Conservation (phyloP, 208 protist genomes). For the Trypanosoma vivax region DNA sequence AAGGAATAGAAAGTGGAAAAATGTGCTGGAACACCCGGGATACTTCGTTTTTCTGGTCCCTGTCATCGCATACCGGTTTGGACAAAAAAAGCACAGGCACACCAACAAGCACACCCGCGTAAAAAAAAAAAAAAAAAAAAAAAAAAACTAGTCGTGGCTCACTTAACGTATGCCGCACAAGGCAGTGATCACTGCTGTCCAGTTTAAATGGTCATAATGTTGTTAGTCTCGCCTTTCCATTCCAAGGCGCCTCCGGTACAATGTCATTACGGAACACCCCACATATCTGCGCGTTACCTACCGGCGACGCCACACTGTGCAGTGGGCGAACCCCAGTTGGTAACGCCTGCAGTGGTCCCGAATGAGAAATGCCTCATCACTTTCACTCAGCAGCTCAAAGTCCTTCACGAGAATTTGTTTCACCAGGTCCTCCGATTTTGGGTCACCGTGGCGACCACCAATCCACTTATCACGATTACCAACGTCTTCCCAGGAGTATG, state of each 20-base stretch:
- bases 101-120: not conserved
- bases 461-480: slow-evolving; percentile 64
- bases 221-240: not conserved
- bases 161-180: not conserved
- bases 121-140: not conserved
- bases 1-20: no score
- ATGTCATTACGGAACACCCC: not conserved
- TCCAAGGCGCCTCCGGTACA: not conserved
- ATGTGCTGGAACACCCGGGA: not conserved
- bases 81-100: not conserved
- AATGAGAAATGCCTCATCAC: slow-evolving; percentile 85
- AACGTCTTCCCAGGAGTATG: slow-evolving; percentile 84
- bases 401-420: slow-evolving; percentile 44
- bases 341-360: slow-evolving; percentile 82
- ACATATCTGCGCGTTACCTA: not conserved
- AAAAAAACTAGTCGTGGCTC: no score
- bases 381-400: slow-evolving; percentile 68
- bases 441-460: slow-evolving; percentile 41
- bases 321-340: slow-evolving; percentile 82
- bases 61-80: not conserved
- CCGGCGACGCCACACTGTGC: slow-evolving; percentile 51
- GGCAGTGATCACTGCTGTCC: not conserved
- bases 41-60: not conserved
- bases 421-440: slow-evolving; percentile 53
- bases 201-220: not conserved